These are phyloP conservation scores for Solanum commersonii DNA, from an alignment of 257 asterid genomes.

Conservation along the genomic window DNA sequence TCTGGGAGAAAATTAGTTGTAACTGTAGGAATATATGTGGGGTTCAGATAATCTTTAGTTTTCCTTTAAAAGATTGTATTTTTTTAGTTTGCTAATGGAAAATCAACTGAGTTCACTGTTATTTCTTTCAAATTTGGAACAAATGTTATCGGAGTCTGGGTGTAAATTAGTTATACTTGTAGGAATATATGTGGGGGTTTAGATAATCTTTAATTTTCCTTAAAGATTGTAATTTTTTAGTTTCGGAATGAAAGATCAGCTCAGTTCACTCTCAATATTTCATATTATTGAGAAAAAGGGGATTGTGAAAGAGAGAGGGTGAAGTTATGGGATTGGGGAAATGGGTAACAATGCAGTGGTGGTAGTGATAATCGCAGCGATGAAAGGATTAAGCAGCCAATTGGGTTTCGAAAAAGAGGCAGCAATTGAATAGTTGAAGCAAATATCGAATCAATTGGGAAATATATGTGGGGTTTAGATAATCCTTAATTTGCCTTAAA, in stretches of 20 bases:
- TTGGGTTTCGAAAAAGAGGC: conserved; percentile 35
- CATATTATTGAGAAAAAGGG: background rate
- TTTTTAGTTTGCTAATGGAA: background rate
- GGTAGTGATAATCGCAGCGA: conserved; percentile 27
- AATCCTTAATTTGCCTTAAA: background rate
- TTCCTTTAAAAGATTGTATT: background rate
- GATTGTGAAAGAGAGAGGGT: conserved; percentile 3
- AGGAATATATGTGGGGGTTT: background rate
- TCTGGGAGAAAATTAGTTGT: too few relatives aligned
- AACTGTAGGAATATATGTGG: too few relatives aligned
- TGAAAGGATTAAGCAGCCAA: conserved; percentile 23
- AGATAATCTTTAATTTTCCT: background rate
- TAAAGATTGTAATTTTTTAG: background rate
- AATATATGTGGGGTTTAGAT: background rate
- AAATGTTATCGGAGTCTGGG: background rate
- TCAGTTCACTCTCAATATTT: background rate
- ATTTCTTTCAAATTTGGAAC: background rate
- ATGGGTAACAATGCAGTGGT: conserved; percentile 33
- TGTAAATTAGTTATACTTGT: background rate
- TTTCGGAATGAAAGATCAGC: background rate
- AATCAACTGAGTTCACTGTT: background rate
- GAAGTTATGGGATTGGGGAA: background rate
- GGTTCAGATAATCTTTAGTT: too few relatives aligned
- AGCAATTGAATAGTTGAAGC: background rate
- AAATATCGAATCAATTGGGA: background rate